phyloP scores from a whole-genome alignment of 1,284 basidiomycete species.

The Boletus mariae region DNA sequence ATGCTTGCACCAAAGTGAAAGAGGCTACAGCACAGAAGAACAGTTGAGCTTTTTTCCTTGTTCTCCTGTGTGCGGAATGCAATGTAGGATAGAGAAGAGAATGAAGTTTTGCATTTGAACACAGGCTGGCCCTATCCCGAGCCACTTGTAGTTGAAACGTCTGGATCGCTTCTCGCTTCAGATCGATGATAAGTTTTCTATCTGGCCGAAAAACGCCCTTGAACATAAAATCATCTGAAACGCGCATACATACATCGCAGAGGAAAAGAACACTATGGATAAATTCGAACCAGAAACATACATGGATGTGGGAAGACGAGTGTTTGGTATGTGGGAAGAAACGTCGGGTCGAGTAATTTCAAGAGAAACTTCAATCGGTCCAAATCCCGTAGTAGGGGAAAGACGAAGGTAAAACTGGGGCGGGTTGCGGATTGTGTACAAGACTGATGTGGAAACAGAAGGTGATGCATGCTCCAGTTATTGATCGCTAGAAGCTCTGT shows the following conservation, averaged over 20 bases:
- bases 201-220: neutral
- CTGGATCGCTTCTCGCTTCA: neutral
- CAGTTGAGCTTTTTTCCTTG: conserved; percentile 2
- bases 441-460: neutral
- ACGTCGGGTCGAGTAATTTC: neutral
- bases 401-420: neutral
- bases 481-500: too few relatives aligned
- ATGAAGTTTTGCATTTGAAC: neutral
- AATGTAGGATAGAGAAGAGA: neutral
- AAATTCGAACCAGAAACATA: neutral
- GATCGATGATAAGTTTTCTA: neutral
- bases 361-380: neutral
- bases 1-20: conserved; percentile 22
- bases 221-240: neutral
- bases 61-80: neutral
- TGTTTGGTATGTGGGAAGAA: neutral
- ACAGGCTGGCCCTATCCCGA: too few relatives aligned
- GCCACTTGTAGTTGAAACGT: neutral
- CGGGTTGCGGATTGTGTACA: neutral
- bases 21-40: conserved; percentile 3
- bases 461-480: neutral
- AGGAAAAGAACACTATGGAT: neutral
- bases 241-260: neutral
- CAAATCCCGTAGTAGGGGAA: neutral
- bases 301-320: neutral